Evolutionary conservation across 2,329 filamentous ascomycete species (phyloP).

Genomic region (Talaromyces piceae): DNA sequence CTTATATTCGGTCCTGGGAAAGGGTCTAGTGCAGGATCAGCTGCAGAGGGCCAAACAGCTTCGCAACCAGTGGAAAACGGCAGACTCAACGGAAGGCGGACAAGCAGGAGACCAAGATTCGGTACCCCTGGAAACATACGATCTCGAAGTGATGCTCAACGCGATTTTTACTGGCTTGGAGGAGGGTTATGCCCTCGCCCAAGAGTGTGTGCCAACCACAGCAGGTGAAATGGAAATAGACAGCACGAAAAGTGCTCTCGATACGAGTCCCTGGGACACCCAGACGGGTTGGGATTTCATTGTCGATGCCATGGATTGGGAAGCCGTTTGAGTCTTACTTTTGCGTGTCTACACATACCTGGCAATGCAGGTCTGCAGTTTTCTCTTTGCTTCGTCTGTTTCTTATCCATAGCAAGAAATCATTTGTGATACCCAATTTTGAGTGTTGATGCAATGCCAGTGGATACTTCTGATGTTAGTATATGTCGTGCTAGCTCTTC

Average conservation of each 20-base stretch:
- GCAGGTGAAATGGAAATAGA: constrained; percentile 9
- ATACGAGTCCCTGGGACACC: constrained; percentile 13
- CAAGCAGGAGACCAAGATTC: not conserved
- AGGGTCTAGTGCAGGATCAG: constrained; percentile 49
- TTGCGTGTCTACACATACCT: too few relatives aligned
- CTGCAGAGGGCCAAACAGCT: constrained; percentile 27
- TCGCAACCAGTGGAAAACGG: constrained; percentile 11
- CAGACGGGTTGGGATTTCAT: constrained; percentile 51
- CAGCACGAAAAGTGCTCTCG: not conserved
- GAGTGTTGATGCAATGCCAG: too few relatives aligned
- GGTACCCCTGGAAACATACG: constrained; percentile 51
- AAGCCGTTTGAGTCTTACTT: constrained; percentile 25
- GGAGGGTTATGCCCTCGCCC: constrained; percentile 48
- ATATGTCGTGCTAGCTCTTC: too few relatives aligned
- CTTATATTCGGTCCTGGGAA: constrained; percentile 49
- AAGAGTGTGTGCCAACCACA: constrained; percentile 34
- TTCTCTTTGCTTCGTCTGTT: not conserved
- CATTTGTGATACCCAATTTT: too few relatives aligned
- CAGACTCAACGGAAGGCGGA: constrained; percentile 8
- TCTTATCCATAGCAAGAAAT: constrained; percentile 5
- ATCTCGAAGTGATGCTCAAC: constrained; percentile 53
- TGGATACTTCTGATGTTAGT: too few relatives aligned
- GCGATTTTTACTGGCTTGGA: constrained; percentile 54
- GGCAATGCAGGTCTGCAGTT: not conserved
- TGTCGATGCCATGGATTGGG: constrained; percentile 55